A percentile compares a stretch with the other conserved stretches of the same genome.
phyloP scores from a whole-genome alignment of 345 rosid genomes.

The Gossypium mustelinum region DNA sequence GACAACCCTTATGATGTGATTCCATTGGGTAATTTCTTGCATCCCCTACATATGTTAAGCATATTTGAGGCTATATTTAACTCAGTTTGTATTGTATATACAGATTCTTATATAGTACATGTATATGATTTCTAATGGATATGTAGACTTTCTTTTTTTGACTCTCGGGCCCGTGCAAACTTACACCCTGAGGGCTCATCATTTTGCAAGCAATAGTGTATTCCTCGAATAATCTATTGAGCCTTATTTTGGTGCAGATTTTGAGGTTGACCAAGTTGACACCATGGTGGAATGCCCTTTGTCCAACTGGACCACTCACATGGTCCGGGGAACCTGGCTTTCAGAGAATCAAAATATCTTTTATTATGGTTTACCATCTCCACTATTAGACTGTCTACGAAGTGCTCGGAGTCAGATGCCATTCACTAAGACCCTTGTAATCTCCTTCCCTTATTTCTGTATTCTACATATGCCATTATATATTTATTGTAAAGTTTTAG shows the following conservation, averaged over 20 bases:
- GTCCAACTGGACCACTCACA: conserved; percentile 57
- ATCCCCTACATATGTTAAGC: not conserved
- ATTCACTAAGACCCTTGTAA: conserved; percentile 32
- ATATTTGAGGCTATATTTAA: not conserved
- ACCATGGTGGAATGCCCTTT: conserved; percentile 28
- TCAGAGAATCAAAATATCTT: conserved; percentile 61
- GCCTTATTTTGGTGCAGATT: conserved; percentile 47
- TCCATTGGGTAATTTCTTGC: conserved; percentile 59
- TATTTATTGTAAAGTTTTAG: not conserved
- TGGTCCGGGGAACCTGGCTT: conserved; percentile 94
- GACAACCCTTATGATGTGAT: conserved; percentile 81
- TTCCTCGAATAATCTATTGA: conserved; percentile 2
- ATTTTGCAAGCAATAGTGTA: not conserved
- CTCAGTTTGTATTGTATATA: not conserved
- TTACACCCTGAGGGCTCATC: not conserved
- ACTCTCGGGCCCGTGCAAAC: not conserved
- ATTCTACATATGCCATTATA: not conserved
- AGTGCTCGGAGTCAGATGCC: conserved; percentile 32
- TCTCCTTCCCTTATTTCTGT: conserved; percentile 22
- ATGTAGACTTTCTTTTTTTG: no score
- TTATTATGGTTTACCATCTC: conserved; percentile 77
- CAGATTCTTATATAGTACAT: not conserved
- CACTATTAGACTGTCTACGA: conserved; percentile 58
- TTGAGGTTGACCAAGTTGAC: conserved; percentile 47
- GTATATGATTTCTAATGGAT: not conserved